Base-by-base conservation (phyloP, 345 rosid species). In the Populus tremula region DNA sequence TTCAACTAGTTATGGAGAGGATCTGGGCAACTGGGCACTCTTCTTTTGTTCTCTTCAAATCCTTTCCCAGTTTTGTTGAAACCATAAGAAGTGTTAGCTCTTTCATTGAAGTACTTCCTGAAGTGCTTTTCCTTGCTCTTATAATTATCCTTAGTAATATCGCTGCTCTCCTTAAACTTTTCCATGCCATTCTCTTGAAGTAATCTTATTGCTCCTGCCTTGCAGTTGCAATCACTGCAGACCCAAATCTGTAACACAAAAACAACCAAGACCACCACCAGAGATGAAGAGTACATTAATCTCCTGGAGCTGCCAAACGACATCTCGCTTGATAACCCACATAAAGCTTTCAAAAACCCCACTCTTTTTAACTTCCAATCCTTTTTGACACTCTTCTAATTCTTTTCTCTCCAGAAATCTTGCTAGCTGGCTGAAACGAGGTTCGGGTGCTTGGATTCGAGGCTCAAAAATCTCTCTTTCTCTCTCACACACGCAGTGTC, bases 1-100 rank as follows among this genome's bases (percentile, higher is more conserved):
- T 76, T 84, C 56, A 66, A 75, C 91, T 93, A 90, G 89, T 93
- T 93, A 82, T 93, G 97, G 82, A 93, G 90, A 86, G 96, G 97
- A 87, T 93, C 97, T 84, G 97, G 97, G 85, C 97, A 90, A 76
- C 94, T 93, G 88, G 94, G 94, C 25, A 93, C 94, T 69, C 70
- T 87, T 88, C 97, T 83, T 85, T 93, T 89, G 85, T 72, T 85
- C 13, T 88, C 91, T 64, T 85, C 80, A 63, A 87, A 74, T 71
- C 88, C 93, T 72, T 84, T 80, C 45, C 59, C 75, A 5, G 83
- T 80, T 79, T 45, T 73, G 83, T 82, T 82, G 84, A 73, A 76
- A 71, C 77, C 69, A 63, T 10, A 25, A 56, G 62, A 56, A 23
- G 64, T 23, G 14, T 79, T 49, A 49, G 81, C 53, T 14, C 67